These are phyloP conservation scores for Sistotremastrum suecicum DNA, from an alignment of 768 basidiomycete species.

Conservation along the genomic window DNA sequence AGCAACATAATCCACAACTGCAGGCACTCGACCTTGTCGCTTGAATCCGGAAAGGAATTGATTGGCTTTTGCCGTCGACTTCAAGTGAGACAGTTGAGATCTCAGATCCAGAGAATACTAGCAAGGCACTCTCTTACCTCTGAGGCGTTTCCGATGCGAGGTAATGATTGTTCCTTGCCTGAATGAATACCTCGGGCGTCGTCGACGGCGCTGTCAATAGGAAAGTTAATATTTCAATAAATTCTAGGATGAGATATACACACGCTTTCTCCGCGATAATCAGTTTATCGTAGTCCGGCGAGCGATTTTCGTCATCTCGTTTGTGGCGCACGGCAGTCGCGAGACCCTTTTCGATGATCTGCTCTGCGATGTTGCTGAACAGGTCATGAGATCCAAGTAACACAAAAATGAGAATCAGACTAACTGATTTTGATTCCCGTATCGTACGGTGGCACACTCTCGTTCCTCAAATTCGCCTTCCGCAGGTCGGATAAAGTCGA, in stretches of 20 bases:
- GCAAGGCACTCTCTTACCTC: constrained; percentile 38
- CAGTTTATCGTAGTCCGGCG: constrained; percentile 91
- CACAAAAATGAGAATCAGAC: constrained; percentile 15
- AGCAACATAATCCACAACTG: constrained; percentile 86
- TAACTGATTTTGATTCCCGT: constrained; percentile 68
- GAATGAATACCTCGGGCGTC: constrained; percentile 83
- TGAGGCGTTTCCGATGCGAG: constrained; percentile 79
- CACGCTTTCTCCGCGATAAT: constrained; percentile 90
- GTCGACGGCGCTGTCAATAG: constrained; percentile 45
- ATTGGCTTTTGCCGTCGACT: constrained; percentile 61
- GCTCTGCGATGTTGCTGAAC: constrained; percentile 80
- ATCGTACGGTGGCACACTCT: constrained; percentile 81
- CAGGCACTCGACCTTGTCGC: constrained; percentile 68
- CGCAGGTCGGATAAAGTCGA: constrained; percentile 83
- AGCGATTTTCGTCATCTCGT: constrained; percentile 90
- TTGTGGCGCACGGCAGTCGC: constrained; percentile 85
- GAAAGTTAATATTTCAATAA: constrained; percentile 2
- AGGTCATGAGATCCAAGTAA: background rate
- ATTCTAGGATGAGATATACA: constrained; percentile 16
- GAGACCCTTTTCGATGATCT: constrained; percentile 85
- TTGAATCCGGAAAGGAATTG: constrained; percentile 90
- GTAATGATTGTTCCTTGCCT: constrained; percentile 71
- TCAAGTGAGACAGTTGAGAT: constrained; percentile 2
- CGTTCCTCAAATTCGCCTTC: constrained; percentile 93
- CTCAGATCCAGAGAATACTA: constrained; percentile 2